Evolutionary conservation across 768 basidiomycete genomes (phyloP).

Genomic region (Serendipita sp.): DNA sequence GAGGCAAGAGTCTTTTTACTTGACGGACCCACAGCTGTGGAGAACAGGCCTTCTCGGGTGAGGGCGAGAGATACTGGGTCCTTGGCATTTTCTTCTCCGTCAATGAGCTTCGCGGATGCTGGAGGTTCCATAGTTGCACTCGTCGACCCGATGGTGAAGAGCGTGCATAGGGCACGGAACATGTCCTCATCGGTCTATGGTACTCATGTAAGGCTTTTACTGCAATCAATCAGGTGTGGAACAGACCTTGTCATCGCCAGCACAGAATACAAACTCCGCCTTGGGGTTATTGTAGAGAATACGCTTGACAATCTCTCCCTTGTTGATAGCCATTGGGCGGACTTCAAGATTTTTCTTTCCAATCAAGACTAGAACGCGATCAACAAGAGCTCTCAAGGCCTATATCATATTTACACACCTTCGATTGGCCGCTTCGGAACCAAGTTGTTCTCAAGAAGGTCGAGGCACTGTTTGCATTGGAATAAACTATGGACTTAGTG

Average conservation of each 20-base stretch:
- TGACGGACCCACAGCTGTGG: slow-evolving; percentile 83
- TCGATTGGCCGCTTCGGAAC: slow-evolving; percentile 90
- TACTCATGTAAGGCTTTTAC: slow-evolving; percentile 1
- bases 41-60: slow-evolving; percentile 59
- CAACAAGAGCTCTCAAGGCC: not conserved
- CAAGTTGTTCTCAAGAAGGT: slow-evolving; percentile 86
- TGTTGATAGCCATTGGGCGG: slow-evolving; percentile 87
- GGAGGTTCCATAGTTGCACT: slow-evolving; percentile 26
- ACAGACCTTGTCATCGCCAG: slow-evolving; percentile 86
- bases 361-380: slow-evolving; percentile 47
- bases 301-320: slow-evolving; percentile 96
- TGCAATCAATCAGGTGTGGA: slow-evolving; percentile 8
- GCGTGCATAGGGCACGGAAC: slow-evolving; percentile 69
- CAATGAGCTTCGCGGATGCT: slow-evolving; percentile 24
- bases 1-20: slow-evolving; percentile 78
- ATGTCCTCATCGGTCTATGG: slow-evolving; percentile 92
- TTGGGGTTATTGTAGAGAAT: slow-evolving; percentile 87
- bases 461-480: slow-evolving; percentile 94
- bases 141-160: slow-evolving; percentile 30
- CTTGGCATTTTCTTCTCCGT: slow-evolving; percentile 12
- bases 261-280: slow-evolving; percentile 91
- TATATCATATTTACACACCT: slow-evolving; percentile 27
- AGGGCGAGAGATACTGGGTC: slow-evolving; percentile 44
- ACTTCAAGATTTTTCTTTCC: slow-evolving; percentile 99
- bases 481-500: slow-evolving; percentile 37